phyloP scores from a whole-genome alignment of 1,139 yeast species.

The Kurtzmaniella quercitrusa region DNA sequence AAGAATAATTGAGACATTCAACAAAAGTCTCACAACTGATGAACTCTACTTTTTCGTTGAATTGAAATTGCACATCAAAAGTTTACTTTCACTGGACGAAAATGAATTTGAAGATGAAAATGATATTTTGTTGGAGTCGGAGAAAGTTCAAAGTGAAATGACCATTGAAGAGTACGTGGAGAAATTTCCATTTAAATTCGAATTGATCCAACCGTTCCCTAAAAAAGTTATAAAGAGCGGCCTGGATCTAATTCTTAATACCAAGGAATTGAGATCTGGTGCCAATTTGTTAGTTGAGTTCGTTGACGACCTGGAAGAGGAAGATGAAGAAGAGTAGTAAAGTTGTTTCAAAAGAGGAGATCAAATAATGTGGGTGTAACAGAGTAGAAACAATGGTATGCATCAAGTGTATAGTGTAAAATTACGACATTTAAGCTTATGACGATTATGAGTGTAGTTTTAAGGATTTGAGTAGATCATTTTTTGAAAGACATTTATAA shows the following conservation, averaged over 20 bases:
- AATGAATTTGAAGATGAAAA: slow-evolving; percentile 13
- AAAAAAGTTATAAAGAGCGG: slow-evolving; percentile 24
- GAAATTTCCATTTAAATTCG: slow-evolving; percentile 31
- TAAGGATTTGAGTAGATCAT: too few species aligned
- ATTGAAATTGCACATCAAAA: slow-evolving; percentile 26
- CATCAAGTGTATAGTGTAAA: too few species aligned
- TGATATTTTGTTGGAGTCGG: slow-evolving; percentile 9
- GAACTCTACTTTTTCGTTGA: slow-evolving; percentile 69
- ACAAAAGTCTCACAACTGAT: slow-evolving; percentile 42
- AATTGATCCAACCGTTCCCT: slow-evolving; percentile 43
- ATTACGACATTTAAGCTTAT: too few species aligned
- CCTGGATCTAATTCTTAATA: slow-evolving; percentile 16
- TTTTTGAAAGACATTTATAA: too few species aligned
- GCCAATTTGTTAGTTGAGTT: slow-evolving; percentile 40
- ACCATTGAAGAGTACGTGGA: slow-evolving; percentile 18
- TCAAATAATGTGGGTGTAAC: too few species aligned
- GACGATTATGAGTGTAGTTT: too few species aligned
- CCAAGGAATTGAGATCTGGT: slow-evolving; percentile 31
- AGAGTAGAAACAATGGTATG: too few species aligned
- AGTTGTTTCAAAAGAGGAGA: slow-evolving; percentile 5
- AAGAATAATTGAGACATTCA: slow-evolving; percentile 55
- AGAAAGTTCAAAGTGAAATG: slow-evolving; percentile 4
- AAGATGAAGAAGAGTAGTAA: slow-evolving; percentile 16
- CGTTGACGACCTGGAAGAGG: slow-evolving; percentile 15
- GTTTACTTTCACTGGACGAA: slow-evolving; percentile 10